Base-by-base conservation (phyloP, 768 basidiomycete species). In the Galerina marginata region DNA sequence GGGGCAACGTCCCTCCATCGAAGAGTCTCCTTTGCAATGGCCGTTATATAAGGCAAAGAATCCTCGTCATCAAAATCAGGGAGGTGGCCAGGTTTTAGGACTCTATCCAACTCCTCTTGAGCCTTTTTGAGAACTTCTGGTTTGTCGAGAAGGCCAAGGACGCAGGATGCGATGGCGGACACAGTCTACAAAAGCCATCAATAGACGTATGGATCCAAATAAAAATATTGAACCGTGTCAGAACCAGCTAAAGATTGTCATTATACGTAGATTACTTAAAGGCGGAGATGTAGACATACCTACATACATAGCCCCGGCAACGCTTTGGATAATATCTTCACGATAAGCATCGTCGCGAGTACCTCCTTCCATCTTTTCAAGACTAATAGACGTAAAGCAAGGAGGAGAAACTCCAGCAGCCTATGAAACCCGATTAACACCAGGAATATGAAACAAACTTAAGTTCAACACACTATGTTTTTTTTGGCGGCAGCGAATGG, bases 271-370 rank as follows among this genome's bases (percentile, higher is more conserved):
- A 20, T 20, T 20, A 3, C 23, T 39, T 2, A 26, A 4, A 26
- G 20, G 9, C 16, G 15, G 4, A 26, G 9, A 26, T 9, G 9
- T 4, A 1, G 20, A 26, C 39, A 14, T 52, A 52, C 51, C 69
- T n/a, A 65, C 66, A 36, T 69, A 70, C 48, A 80, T 72, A 9
- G 76, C 75, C 2, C 77, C 79, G 16, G 77, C 77, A 6, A 72
- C 75, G 43, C 79, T 79, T 29, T 76, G 65, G 25, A 71, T 72
- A 11, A 67, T 62, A 16, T 68, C 60, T 40, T 68, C 62, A 23
- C 58, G 40, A 40, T 68, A 60, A 14, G 56, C 54, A 4, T 62
- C 44, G 54, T 71, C 69, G 6, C 71, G 72, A 33, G 68, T 75
- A 20, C 46, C 62, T 10, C 15, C 52, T 52, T 48, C 63, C 58